Evolutionary conservation across 495 filamentous ascomycete genomes (phyloP).

Genomic region (Saxophila tyrrhenica): DNA sequence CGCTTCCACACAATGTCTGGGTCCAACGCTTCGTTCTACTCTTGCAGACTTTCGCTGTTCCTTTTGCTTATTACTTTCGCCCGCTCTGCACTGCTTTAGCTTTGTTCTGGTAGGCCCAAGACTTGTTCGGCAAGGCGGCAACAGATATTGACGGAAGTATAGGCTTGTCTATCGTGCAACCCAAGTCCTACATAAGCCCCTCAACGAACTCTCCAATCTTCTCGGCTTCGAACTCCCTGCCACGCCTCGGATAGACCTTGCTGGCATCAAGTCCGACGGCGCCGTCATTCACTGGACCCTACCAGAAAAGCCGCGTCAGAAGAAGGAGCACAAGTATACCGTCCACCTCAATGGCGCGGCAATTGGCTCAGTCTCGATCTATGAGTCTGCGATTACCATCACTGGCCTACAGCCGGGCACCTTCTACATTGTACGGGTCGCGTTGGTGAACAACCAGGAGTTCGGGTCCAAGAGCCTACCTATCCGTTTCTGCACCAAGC

Average conservation of each 20-base stretch:
- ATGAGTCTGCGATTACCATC: constrained; percentile 83
- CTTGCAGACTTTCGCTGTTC: constrained; percentile 4
- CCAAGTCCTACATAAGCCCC: constrained; percentile 77
- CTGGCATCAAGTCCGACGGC: constrained; percentile 73
- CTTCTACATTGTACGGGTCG: constrained; percentile 85
- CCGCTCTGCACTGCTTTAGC: constrained; percentile 4
- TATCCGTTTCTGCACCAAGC: constrained; percentile 58
- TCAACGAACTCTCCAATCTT: constrained; percentile 77
- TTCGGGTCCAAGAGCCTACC: constrained; percentile 81
- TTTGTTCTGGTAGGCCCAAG: constrained; percentile 1
- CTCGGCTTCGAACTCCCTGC: constrained; percentile 88
- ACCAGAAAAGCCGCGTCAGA: constrained; percentile 58
- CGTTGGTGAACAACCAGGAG: constrained; percentile 77
- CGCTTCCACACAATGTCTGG: neutral
- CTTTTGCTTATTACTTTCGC: constrained; percentile 7
- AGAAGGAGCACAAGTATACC: constrained; percentile 72
- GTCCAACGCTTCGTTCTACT: neutral
- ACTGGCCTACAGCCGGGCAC: constrained; percentile 70
- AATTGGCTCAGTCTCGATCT: constrained; percentile 34
- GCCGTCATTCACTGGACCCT: constrained; percentile 88
- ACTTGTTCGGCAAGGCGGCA: neutral
- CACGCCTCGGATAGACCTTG: constrained; percentile 81
- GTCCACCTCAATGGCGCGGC: constrained; percentile 85
- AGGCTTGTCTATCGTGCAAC: constrained; percentile 76
- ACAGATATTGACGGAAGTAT: neutral